These are phyloP conservation scores for Albugo candida DNA, from an alignment of 352 stramenopile genomes.

Conservation along the genomic window DNA sequence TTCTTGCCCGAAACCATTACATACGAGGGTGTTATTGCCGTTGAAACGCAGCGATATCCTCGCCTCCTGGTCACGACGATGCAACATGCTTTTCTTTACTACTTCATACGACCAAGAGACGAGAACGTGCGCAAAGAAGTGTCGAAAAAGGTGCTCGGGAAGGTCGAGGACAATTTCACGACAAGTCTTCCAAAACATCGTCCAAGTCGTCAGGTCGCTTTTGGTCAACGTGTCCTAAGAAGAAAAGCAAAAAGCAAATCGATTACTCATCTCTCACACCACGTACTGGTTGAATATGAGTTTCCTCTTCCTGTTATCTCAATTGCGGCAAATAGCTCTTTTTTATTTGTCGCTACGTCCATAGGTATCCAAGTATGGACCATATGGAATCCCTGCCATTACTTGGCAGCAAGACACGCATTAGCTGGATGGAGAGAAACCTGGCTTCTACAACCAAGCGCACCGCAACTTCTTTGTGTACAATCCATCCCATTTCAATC, in stretches of 20 bases:
- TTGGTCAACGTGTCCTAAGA: neutral
- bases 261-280: slow-evolving; percentile 19
- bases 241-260: no score
- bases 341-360: slow-evolving; percentile 56
- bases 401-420: slow-evolving; percentile 42
- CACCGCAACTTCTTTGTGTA: slow-evolving; percentile 44
- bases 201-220: slow-evolving; percentile 3
- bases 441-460: slow-evolving; percentile 41
- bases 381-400: slow-evolving; percentile 74
- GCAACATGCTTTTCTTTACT: slow-evolving; percentile 57
- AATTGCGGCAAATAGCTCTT: slow-evolving; percentile 70
- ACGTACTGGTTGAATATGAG: slow-evolving; percentile 71
- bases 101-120: slow-evolving; percentile 49
- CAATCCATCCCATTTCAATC: slow-evolving; percentile 37
- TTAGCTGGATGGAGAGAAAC: slow-evolving; percentile 14
- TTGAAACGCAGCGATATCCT: slow-evolving; percentile 58
- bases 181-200: slow-evolving; percentile 8
- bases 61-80: slow-evolving; percentile 44
- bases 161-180: slow-evolving; percentile 17
- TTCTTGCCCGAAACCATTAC: slow-evolving; percentile 64
- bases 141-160: slow-evolving; percentile 11
- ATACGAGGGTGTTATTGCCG: slow-evolving; percentile 39
- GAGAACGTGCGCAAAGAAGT: slow-evolving; percentile 41
- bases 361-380: slow-evolving; percentile 64
- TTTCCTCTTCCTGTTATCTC: slow-evolving; percentile 39